These are phyloP conservation scores for Hymenoscyphus fructigenus DNA, from an alignment of 2,329 filamentous ascomycete species.

Conservation along the genomic window DNA sequence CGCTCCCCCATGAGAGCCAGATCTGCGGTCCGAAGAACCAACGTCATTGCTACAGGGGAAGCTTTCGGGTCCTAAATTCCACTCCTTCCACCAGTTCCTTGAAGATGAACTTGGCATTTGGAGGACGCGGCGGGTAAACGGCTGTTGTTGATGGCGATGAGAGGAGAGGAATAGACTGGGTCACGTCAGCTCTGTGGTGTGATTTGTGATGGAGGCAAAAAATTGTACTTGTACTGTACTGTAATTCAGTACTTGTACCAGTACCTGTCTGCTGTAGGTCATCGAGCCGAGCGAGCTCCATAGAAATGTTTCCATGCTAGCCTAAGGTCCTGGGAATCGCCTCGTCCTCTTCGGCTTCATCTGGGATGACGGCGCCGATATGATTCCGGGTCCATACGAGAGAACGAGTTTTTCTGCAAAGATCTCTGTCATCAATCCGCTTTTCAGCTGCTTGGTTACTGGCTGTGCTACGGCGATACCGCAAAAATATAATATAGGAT, in stretches of 20 bases:
- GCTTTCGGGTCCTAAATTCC: background rate
- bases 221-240: background rate
- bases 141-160: background rate
- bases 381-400: too few species aligned
- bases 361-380: too few species aligned
- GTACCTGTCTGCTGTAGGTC: background rate
- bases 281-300: background rate
- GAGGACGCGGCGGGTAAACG: background rate
- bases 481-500: too few species aligned
- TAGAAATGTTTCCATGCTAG: background rate
- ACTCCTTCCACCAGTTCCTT: background rate
- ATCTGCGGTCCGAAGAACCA: background rate
- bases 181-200: background rate
- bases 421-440: too few species aligned
- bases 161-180: background rate
- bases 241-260: background rate
- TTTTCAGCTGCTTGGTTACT: too few species aligned
- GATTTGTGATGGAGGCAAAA: background rate
- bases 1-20: background rate
- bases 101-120: background rate
- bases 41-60: constrained; percentile 3
- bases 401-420: too few species aligned
- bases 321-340: background rate
- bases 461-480: too few species aligned
- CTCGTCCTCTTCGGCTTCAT: too few species aligned